phyloP scores from a whole-genome alignment of 1,284 basidiomycete genomes.

The Irpex rosettiformis region DNA sequence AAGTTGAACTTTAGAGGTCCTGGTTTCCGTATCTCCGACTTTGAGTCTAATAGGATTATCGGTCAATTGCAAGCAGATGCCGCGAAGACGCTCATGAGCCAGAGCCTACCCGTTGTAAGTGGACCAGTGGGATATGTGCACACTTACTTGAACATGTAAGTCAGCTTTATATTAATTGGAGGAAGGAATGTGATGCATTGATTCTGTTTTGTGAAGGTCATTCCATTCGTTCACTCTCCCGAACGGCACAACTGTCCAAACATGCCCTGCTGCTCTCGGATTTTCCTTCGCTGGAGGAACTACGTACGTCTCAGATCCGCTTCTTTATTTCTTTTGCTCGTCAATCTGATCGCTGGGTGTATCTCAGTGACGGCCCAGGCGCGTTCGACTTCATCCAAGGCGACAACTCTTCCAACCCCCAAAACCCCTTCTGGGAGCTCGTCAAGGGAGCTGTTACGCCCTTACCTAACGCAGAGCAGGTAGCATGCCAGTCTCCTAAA shows the following conservation, averaged over 20 bases:
- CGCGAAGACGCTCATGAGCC: slow-evolving; percentile 57
- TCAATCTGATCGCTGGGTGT: not conserved
- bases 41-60: slow-evolving; percentile 68
- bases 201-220: slow-evolving; percentile 38
- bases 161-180: slow-evolving; percentile 1
- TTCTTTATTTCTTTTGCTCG: not conserved
- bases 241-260: slow-evolving; percentile 66
- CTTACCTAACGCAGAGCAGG: slow-evolving; percentile 53
- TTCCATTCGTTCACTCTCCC: slow-evolving; percentile 61
- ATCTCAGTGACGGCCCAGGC: slow-evolving; percentile 70
- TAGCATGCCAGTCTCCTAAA: slow-evolving; percentile 77
- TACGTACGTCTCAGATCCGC: slow-evolving; percentile 19
- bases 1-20: slow-evolving; percentile 50
- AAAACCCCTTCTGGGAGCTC: slow-evolving; percentile 81
- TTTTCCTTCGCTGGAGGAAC: not conserved
- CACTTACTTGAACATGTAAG: slow-evolving; percentile 62
- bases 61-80: slow-evolving; percentile 65
- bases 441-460: slow-evolving; percentile 76
- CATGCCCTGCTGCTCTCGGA: slow-evolving; percentile 82
- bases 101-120: slow-evolving; percentile 39
- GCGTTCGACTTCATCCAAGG: slow-evolving; percentile 82
- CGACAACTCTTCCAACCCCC: slow-evolving; percentile 55
- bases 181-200: too few relatives aligned
- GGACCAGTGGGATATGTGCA: slow-evolving; percentile 68
- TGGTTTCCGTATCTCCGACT: slow-evolving; percentile 69